A percentile compares a stretch with the other conserved stretches of the same genome.
phyloP scores from a whole-genome alignment of 495 filamentous ascomycete species.

The Stereocaulon alpinum region DNA sequence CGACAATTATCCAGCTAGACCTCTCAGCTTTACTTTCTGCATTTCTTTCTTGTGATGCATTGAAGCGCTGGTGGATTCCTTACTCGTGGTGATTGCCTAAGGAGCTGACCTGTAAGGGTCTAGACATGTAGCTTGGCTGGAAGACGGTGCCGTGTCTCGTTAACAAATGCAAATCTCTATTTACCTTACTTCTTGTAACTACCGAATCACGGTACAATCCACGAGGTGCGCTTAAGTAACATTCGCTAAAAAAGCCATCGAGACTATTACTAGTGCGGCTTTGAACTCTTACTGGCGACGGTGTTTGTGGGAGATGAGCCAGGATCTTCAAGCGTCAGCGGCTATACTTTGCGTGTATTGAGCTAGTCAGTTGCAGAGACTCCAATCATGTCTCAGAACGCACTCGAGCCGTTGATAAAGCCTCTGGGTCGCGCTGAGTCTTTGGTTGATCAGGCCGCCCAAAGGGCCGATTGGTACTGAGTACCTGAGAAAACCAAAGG shows the following conservation, averaged over 20 bases:
- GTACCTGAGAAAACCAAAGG: neutral
- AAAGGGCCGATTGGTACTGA: neutral
- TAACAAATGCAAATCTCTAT: neutral
- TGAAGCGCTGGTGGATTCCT: neutral
- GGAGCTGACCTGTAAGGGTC: conserved; percentile 2
- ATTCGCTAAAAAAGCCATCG: neutral
- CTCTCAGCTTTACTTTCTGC: neutral
- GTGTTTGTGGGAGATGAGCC: neutral
- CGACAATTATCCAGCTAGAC: neutral
- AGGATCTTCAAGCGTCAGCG: conserved; percentile 12
- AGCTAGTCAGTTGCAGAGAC: neutral
- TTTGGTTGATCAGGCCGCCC: neutral
- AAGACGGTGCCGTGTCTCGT: conserved; percentile 1
- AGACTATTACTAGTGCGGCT: conserved; percentile 2
- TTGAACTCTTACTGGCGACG: conserved; percentile 7
- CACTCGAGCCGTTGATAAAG: neutral
- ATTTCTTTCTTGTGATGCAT: neutral
- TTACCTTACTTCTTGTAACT: neutral
- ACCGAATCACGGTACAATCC: conserved; percentile 10
- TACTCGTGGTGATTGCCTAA: neutral
- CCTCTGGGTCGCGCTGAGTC: neutral
- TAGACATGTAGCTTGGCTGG: neutral
- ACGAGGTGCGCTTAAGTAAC: neutral
- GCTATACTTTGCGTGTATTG: conserved; percentile 1
- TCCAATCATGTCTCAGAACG: conserved; percentile 5